These are phyloP conservation scores for Oemleria cerasiformis DNA, from an alignment of 306 rosid species.

Conservation along the genomic window DNA sequence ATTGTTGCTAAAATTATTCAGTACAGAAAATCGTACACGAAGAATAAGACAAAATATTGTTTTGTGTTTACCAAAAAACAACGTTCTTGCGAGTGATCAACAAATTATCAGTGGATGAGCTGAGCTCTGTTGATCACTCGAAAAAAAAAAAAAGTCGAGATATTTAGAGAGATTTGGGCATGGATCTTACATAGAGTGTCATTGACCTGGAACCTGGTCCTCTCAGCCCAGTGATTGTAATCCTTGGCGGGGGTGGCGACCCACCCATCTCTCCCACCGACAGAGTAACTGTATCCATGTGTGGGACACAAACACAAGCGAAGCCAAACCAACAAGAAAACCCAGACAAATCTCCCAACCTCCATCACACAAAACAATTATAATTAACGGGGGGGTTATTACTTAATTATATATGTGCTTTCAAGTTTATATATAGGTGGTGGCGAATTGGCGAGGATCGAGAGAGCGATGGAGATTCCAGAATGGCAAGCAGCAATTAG, in stretches of 20 bases:
- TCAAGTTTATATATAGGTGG: background rate
- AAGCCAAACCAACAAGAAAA: constrained; percentile 21
- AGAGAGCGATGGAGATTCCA: background rate
- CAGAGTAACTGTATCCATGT: constrained; percentile 44
- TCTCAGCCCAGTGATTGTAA: constrained; percentile 54
- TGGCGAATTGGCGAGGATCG: background rate
- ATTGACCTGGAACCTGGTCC: constrained; percentile 56
- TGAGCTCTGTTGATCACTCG: too few species aligned
- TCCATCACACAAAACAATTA: constrained; percentile 32
- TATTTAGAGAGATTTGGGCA: background rate
- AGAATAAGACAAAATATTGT: background rate
- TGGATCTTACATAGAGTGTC: constrained; percentile 55
- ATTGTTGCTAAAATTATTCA: background rate
- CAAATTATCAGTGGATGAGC: too few species aligned
- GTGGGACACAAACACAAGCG: constrained; percentile 28
- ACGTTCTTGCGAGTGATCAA: too few species aligned
- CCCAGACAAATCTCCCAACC: constrained; percentile 20
- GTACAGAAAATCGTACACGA: background rate
- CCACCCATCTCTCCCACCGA: constrained; percentile 80
- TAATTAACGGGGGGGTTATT: too few species aligned
- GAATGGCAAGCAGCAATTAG: constrained; percentile 6
- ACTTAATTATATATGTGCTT: background rate
- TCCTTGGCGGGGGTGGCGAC: constrained; percentile 56
- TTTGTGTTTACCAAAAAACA: too few species aligned
- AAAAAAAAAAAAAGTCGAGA: background rate